Evolutionary conservation across 805 yeast species (phyloP).

Genomic region (Kodamaea leandrae): DNA sequence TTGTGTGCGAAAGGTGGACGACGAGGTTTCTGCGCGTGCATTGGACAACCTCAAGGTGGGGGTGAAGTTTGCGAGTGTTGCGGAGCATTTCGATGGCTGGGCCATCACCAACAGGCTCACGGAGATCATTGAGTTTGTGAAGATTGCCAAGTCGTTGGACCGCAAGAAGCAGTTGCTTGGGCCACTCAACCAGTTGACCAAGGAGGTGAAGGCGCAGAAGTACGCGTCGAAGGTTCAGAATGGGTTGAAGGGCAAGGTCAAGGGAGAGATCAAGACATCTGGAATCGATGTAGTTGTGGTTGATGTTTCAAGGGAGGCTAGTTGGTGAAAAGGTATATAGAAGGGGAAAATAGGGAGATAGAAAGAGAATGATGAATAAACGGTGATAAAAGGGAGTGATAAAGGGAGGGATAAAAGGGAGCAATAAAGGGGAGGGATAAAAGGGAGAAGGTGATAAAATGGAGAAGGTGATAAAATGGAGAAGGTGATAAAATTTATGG

Average conservation of each 20-base stretch:
- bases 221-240: constrained; percentile 4
- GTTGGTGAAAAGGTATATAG: background rate
- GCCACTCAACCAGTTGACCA: constrained; percentile 12
- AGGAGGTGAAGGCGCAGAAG: constrained; percentile 12
- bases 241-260: constrained; percentile 8
- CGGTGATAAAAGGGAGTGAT: background rate
- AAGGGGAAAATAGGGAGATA: background rate
- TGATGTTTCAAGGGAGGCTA: background rate
- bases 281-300: background rate
- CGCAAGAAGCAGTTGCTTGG: constrained; percentile 8
- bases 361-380: background rate
- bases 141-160: constrained; percentile 7
- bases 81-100: constrained; percentile 9
- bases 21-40: background rate
- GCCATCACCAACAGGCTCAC: constrained; percentile 19
- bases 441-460: no score
- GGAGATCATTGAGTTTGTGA: constrained; percentile 12
- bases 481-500: no score
- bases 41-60: background rate
- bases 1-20: background rate
- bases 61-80: constrained; percentile 2
- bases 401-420: no score
- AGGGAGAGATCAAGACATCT: constrained; percentile 5
- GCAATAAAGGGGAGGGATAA: no score
- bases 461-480: no score